Base-by-base conservation (phyloP, 768 basidiomycete species). In the Saitozyma sp. region DNA sequence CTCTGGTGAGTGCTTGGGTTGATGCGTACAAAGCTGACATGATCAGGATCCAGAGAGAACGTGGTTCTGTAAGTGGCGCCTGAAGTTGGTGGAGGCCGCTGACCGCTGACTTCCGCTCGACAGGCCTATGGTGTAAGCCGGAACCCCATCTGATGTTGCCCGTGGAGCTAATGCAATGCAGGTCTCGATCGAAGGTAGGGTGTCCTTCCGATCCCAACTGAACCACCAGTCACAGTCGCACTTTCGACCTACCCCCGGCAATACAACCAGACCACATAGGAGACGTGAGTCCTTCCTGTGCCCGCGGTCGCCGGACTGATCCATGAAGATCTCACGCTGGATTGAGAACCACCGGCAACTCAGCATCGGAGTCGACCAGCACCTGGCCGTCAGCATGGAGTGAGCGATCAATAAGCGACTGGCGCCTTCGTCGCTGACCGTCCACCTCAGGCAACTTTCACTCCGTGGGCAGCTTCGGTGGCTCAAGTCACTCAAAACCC, bases 311-410 rank as follows among this genome's bases (percentile, higher is more conserved):
- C n/a, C 29, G 2, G 43, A 48, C 46, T 48, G 46, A 48, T 48
- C 29, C 46, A 1, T 48, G 56, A 2, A 58, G 56, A 48, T 43
- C 46, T 50, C 58, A 40, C 11, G 20, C 8, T 66, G 64, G 64
- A 56, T 56, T 8, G 39, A 43, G 29, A 52, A 54, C 6, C 64
- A 62, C 50, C 50, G 45, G 3, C 56, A 66, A 38, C 50, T 66
- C 6, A 50, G 49, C 39, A 51, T 55, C 9, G n/a, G 56, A 11
- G 46, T 55, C 10, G 59, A 65, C 48, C 45, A 57, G 43, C 61
- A 66, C 46, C 51, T 65, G 41, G 64, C 64, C 11, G 57, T 50
- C 19, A 62, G 60, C 41, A 55, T 55, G 6, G 51, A 55, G 64
- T 66, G 50, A 49, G 61, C 58, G 8, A 41, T 10, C 29, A 29